Percentiles rank a stretch among this genome's conserved stretches.
These are phyloP conservation scores for Epichloe amarillans DNA, from an alignment of 2,329 filamentous ascomycete species.

Conservation along the genomic window DNA sequence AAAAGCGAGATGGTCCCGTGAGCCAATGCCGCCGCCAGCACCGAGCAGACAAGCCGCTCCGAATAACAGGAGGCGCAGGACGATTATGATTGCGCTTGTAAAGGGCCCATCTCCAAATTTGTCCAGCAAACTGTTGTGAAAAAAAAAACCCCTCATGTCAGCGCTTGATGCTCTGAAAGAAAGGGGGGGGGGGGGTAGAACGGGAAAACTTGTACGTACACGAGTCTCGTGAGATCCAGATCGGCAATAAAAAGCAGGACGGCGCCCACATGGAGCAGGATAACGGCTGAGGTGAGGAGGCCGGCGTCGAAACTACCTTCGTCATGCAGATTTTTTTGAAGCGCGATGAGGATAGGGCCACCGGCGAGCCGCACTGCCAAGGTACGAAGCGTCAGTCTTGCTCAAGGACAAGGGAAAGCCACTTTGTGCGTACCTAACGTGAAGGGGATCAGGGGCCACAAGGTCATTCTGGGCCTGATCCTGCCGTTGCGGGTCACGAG, in stretches of 20 bases:
- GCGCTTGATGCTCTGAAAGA: too few species aligned
- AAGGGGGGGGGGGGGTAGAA: too few species aligned
- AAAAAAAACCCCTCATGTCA: neutral
- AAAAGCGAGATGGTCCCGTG: neutral
- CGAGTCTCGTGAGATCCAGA: conserved; percentile 14
- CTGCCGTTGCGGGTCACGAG: conserved; percentile 14
- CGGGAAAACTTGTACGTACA: conserved; percentile 9
- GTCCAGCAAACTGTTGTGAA: conserved; percentile 9
- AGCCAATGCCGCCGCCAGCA: conserved; percentile 11
- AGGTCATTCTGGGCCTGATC: conserved; percentile 15
- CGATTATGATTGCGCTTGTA: conserved; percentile 7
- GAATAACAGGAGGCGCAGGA: conserved; percentile 9
- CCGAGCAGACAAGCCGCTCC: conserved; percentile 10
- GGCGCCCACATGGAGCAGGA: conserved; percentile 18
- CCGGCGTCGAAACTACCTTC: conserved; percentile 4
- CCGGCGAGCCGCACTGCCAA: conserved; percentile 15
- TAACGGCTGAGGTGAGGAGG: conserved; percentile 13
- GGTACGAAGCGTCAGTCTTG: too few species aligned
- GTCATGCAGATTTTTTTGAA: conserved; percentile 6
- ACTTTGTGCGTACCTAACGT: conserved; percentile 8
- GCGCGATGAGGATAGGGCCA: conserved; percentile 14
- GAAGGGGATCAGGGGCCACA: conserved; percentile 15
- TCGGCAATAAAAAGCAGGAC: conserved; percentile 15
- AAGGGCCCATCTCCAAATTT: conserved; percentile 11
- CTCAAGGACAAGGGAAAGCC: too few species aligned